Evolutionary conservation across 2,329 filamentous ascomycete species (phyloP), one percentile per base, ranked within the genome.

Genomic region (Pezicula neosporulosa): DNA sequence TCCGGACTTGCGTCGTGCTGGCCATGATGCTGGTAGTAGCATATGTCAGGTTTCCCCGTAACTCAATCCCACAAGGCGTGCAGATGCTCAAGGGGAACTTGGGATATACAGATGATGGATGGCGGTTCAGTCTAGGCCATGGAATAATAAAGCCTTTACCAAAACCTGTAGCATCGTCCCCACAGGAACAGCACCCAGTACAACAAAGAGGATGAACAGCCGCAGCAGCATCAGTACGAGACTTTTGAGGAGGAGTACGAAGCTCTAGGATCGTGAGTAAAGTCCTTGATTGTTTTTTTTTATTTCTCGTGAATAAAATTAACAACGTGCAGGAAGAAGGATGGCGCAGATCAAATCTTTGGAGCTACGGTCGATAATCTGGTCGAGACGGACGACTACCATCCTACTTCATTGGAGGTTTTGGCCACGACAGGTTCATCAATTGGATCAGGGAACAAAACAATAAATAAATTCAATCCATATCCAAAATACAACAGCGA

Each of bases 401-500:
- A 21, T 10, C 6, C n/a, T 6, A 15, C n/a, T 5, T 47, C 45
- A 15, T 10, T 38, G 19, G 45, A 38, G 8, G 19, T 13, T 3
- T 6, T 47, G 10, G 28, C 28, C 2, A 16, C 45, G 18, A 37
- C 36, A 30, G 30, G 30, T 30, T 8, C 28, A 12, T 30, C n/a
- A 2, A 21, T 15, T 6, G 35, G 16, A 6, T 47, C 19, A 9
- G 45, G 19, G 12, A 37, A 24, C n/a, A 24, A 15, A 15, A 38
- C 30, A 6, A 16, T 35, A 3, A 37, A 16, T 18, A 38, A 37
- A 38, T 47, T 24, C 68, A 76, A 85, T 51, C 87, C 87, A 0
- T 90, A 89, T 55, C 86, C 87, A 1, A 70, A 78, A 15, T 89
- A 89, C 69, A 85, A 87, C 62, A 77, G 75, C 45, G 69, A 72